Conservation (phyloP, 495 filamentous ascomycete genomes). For the Trichoderma reesei region DNA sequence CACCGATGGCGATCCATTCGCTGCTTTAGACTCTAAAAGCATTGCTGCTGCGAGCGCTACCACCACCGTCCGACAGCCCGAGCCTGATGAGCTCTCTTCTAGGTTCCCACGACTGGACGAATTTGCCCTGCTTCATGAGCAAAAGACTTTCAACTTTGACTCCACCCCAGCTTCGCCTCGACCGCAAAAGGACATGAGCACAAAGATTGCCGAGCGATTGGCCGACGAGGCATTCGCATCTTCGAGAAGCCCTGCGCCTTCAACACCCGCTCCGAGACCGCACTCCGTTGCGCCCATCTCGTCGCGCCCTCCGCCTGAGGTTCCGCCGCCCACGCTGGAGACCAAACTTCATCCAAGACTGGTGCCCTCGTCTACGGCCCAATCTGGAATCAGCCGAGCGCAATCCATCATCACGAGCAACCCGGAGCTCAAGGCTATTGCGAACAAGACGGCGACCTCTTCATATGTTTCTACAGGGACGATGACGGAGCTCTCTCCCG, state of each 20-base stretch:
- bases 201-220: slow-evolving; percentile 65
- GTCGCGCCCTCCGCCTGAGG: slow-evolving; percentile 16
- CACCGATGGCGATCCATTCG: slow-evolving; percentile 76
- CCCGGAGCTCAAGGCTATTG: slow-evolving; percentile 42
- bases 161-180: slow-evolving; percentile 51
- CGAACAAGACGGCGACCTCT: slow-evolving; percentile 33
- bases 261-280: slow-evolving; percentile 14
- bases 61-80: slow-evolving; percentile 20
- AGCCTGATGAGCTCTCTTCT: slow-evolving; percentile 68
- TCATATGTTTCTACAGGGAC: slow-evolving; percentile 80
- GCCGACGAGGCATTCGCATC: slow-evolving; percentile 80
- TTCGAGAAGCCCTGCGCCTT: slow-evolving; percentile 20
- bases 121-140: slow-evolving; percentile 82
- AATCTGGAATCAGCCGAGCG: slow-evolving; percentile 38
- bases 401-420: slow-evolving; percentile 43
- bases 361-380: slow-evolving; percentile 28
- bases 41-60: slow-evolving; percentile 13
- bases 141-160: slow-evolving; percentile 69
- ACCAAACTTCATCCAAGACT: slow-evolving; percentile 11
- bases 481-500: slow-evolving; percentile 48
- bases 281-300: slow-evolving; percentile 12
- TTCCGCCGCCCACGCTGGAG: slow-evolving; percentile 12
- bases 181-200: slow-evolving; percentile 50
- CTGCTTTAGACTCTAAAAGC: slow-evolving; percentile 61
- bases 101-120: slow-evolving; percentile 89